Conservation (phyloP, 2,329 filamentous ascomycete genomes). For the Lomentospora prolificans region DNA sequence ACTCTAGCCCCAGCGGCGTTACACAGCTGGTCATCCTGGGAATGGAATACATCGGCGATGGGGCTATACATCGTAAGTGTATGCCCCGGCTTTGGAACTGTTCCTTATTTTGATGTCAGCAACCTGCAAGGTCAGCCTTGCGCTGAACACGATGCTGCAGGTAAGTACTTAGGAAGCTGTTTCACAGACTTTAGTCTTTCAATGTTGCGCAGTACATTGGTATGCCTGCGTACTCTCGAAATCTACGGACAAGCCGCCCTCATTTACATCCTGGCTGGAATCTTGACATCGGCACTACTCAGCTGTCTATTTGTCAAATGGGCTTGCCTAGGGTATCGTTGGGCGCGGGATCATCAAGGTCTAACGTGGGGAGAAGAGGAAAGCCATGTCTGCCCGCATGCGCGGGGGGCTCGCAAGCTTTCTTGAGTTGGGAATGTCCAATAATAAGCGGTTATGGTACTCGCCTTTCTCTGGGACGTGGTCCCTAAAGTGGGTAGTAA, state of each 20-base stretch:
- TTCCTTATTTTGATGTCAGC: slow-evolving; percentile 69
- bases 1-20: slow-evolving; percentile 56
- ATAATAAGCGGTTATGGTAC: no score
- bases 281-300: not conserved
- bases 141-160: slow-evolving; percentile 65
- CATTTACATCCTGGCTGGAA: not conserved
- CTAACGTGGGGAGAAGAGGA: not conserved
- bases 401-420: no score
- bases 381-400: no score
- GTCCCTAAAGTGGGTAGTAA: no score
- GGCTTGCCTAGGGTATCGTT: not conserved
- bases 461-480: no score
- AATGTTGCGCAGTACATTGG: slow-evolving; percentile 10
- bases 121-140: slow-evolving; percentile 75
- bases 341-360: slow-evolving; percentile 4
- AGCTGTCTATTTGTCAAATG: slow-evolving; percentile 4
- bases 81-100: slow-evolving; percentile 66
- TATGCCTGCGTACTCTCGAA: slow-evolving; percentile 9
- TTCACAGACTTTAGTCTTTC: slow-evolving; percentile 20
- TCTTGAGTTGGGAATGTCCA: no score
- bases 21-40: slow-evolving; percentile 47
- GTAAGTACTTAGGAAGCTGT: slow-evolving; percentile 20
- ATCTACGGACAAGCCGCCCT: not conserved
- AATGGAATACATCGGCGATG: slow-evolving; percentile 43
- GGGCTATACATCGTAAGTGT: slow-evolving; percentile 50